These are phyloP conservation scores for Hypericum androsaemum DNA, from an alignment of 345 rosid genomes.

Conservation along the genomic window DNA sequence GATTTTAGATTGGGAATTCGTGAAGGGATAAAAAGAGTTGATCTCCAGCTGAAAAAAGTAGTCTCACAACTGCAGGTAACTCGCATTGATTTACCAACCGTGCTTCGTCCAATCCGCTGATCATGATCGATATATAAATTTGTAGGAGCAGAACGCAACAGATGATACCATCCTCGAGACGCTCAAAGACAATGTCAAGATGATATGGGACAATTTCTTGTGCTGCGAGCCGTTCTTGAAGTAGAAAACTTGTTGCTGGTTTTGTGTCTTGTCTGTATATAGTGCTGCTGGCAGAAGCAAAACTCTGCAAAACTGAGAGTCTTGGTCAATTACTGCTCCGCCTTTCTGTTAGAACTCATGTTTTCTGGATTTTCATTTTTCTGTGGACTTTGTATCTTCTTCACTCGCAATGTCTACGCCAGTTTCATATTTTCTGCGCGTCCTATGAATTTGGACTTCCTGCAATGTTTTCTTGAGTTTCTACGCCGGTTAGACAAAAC, in stretches of 20 bases:
- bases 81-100: background rate
- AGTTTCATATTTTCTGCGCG: too few relatives aligned
- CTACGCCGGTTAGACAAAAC: too few relatives aligned
- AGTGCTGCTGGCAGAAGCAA: slow-evolving; percentile 26
- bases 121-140: background rate
- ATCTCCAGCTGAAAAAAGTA: slow-evolving; percentile 40
- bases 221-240: slow-evolving; percentile 9
- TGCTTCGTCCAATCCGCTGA: background rate
- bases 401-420: background rate
- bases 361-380: too few relatives aligned
- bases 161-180: slow-evolving; percentile 8
- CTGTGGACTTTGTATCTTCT: too few relatives aligned
- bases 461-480: too few relatives aligned
- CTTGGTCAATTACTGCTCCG: slow-evolving; percentile 14
- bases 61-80: slow-evolving; percentile 26
- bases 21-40: slow-evolving; percentile 27
- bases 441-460: too few relatives aligned
- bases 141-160: slow-evolving; percentile 26
- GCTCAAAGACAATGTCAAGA: slow-evolving; percentile 28
- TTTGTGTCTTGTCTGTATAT: background rate
- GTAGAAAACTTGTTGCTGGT: background rate
- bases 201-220: slow-evolving; percentile 39
- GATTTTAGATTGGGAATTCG: slow-evolving; percentile 35
- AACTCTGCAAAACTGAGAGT: slow-evolving; percentile 34
- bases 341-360: too few relatives aligned